Conservation (phyloP, 139 green algal genomes). For the Eudorina sp. region DNA sequence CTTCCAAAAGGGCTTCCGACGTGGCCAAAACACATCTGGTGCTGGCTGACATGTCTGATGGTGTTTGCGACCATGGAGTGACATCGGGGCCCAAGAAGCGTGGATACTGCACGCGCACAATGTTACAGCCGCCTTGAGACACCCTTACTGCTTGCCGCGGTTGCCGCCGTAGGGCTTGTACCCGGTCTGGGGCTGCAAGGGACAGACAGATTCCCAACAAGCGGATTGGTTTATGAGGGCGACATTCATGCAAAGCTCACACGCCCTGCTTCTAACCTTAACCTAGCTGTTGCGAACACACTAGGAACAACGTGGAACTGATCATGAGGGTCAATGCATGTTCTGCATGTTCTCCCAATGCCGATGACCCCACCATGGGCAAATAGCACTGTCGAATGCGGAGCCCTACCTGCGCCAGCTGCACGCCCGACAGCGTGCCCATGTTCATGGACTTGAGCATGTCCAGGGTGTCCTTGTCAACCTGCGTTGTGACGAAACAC, state of each 20-base stretch:
- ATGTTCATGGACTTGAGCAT: constrained; percentile 97
- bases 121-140: constrained; percentile 8
- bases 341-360: background rate
- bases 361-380: no score
- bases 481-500: no score
- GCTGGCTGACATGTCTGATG: no score
- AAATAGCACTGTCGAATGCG: no score
- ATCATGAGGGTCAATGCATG: no score
- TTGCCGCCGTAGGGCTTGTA: constrained; percentile 46
- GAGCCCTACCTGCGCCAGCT: constrained; percentile 39
- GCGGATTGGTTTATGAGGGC: background rate
- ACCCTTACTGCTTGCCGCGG: constrained; percentile 31
- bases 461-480: constrained; percentile 98
- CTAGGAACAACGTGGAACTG: background rate
- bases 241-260: no score
- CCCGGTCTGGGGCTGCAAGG: constrained; percentile 44
- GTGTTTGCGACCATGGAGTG: no score
- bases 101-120: background rate
- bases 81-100: background rate
- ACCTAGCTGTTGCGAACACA: background rate
- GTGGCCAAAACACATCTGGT: no score
- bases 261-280: no score
- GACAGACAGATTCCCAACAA: background rate
- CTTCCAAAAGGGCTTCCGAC: no score
- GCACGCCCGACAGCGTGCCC: constrained; percentile 90